Percentiles rank a stretch among this genome's conserved stretches.
Evolutionary conservation across 2,329 filamentous ascomycete species (phyloP).

Genomic region (Fusarium fracticaudum): DNA sequence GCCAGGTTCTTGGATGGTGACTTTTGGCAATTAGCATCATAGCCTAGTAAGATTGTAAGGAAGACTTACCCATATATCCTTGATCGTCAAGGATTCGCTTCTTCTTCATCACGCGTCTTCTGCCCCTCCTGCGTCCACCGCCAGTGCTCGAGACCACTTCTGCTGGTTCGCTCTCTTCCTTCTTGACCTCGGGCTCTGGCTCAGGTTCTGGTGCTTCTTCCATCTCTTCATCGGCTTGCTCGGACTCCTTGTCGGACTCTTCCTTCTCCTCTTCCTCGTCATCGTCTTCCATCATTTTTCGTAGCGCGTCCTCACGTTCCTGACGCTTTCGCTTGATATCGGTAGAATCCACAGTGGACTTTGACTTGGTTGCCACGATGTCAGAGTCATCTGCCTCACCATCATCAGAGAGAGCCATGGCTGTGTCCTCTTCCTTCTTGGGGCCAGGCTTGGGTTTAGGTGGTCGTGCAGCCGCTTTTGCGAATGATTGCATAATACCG

Average conservation of each 20-base stretch:
- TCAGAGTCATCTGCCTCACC: slow-evolving; percentile 53
- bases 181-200: slow-evolving; percentile 49
- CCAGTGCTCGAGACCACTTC: slow-evolving; percentile 63
- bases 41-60: neutral
- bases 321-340: slow-evolving; percentile 45
- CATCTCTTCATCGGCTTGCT: slow-evolving; percentile 52
- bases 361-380: slow-evolving; percentile 40
- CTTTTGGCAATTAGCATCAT: slow-evolving; percentile 55
- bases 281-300: slow-evolving; percentile 66
- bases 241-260: slow-evolving; percentile 50
- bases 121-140: slow-evolving; percentile 77
- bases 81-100: slow-evolving; percentile 87
- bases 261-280: slow-evolving; percentile 67
- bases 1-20: slow-evolving; percentile 82
- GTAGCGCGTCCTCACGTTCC: slow-evolving; percentile 52
- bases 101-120: slow-evolving; percentile 86
- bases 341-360: slow-evolving; percentile 37
- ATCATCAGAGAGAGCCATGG: slow-evolving; percentile 51
- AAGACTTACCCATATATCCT: slow-evolving; percentile 80
- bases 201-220: slow-evolving; percentile 53
- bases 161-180: slow-evolving; percentile 56
- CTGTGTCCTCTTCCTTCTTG: slow-evolving; percentile 47
- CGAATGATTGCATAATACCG: slow-evolving; percentile 82
- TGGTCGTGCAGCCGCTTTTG: slow-evolving; percentile 62
- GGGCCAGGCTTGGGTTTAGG: slow-evolving; percentile 60